Evolutionary conservation across 495 filamentous ascomycete genomes (phyloP), one percentile per base, ranked within the genome.

Genomic region (Apiosordaria backusii): DNA sequence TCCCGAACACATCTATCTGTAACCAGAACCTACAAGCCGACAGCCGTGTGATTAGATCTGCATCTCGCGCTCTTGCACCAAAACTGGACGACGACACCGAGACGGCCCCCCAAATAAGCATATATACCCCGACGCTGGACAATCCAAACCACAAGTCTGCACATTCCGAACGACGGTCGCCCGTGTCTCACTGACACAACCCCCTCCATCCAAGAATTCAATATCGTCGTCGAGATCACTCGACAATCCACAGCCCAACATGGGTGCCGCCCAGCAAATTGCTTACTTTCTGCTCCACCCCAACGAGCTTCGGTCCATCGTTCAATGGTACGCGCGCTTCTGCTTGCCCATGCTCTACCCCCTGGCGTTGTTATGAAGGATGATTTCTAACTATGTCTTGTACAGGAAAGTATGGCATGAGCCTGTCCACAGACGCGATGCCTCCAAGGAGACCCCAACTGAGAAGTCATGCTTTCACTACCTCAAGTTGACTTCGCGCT

Each of bases 401-500:
- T 66, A 66, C 75, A 98, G 93, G 93, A 96, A 94, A 83, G 82
- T 94, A 69, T 98, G 93, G 93, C 95, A 98, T 80, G 90, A 93
- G 68, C 89, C 96, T 0, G 91, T 95, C 25, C 91, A 99, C 79
- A 88, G 87, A 75, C 91, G 96, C 55, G 84, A 96, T 70, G 79
- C 83, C 65, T 81, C 82, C 64, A 89, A 92, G 66, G 96, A 98
- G 75, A 80, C 88, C 4, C 79, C 81, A 50, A 90, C 88, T 3
- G 83, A 95, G 65, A 86, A 85, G 74, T 78, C 83, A 77, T 98
- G 95, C 82, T 97, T 96, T 81, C 79, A 90, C 61, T 90, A 92
- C 75, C 86, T 99, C 62, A 85, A 96, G 71, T 60, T 89, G 81
- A 98, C 95, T 18, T 97, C 92, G 71, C 90, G 95, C 40, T 97